Conservation (phyloP, 1,139 yeast genomes). For the Taphrina pruni region DNA sequence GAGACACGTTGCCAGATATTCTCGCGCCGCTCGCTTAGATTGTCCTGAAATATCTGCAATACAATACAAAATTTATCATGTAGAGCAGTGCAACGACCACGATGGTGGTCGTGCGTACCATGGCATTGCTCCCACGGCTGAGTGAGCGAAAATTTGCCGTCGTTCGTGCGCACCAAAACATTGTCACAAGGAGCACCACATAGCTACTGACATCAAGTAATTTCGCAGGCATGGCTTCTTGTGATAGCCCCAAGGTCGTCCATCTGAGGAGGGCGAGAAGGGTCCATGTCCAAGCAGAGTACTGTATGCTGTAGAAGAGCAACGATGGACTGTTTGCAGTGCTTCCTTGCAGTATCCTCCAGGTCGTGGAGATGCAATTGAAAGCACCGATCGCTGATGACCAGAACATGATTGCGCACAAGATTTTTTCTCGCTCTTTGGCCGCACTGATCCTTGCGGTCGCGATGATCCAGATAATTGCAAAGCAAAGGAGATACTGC, state of each 20-base stretch:
- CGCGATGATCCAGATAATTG: background rate
- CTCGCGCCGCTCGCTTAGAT: too few species aligned
- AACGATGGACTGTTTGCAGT: background rate
- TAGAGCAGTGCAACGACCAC: background rate
- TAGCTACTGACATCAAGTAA: background rate
- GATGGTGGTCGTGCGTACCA: background rate
- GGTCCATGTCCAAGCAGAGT: conserved; percentile 1
- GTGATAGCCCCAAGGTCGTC: conserved; percentile 4
- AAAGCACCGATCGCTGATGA: background rate
- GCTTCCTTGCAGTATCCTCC: background rate
- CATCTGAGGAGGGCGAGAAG: background rate
- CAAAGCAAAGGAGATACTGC: conserved; percentile 2
- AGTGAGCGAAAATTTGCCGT: background rate
- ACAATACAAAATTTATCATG: background rate
- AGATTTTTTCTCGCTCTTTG: background rate
- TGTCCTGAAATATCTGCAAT: background rate
- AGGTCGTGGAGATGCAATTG: background rate
- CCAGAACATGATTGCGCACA: conserved; percentile 6
- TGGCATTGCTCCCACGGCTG: background rate
- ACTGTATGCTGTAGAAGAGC: background rate
- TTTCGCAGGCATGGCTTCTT: background rate
- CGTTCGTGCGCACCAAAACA: background rate
- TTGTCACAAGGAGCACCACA: background rate
- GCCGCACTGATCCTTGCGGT: background rate
- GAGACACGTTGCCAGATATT: too few species aligned